Conservation (phyloP, 2,329 filamentous ascomycete species). For the Zarea fungicola region DNA sequence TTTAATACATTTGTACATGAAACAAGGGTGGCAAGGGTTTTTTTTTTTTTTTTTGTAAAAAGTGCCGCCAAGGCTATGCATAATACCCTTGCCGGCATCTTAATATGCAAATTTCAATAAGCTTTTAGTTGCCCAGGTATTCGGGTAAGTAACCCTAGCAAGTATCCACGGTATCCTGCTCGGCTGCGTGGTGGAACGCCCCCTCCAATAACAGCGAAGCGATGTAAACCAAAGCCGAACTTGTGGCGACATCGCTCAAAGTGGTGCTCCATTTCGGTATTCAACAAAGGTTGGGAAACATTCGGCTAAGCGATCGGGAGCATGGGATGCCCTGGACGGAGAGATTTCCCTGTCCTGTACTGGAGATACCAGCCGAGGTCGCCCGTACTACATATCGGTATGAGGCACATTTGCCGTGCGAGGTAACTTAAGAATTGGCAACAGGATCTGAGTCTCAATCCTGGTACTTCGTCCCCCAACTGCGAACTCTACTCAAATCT, state of each 20-base stretch:
- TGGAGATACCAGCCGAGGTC: too few relatives aligned
- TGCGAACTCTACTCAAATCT: too few relatives aligned
- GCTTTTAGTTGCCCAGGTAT: background rate
- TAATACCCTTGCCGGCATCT: background rate
- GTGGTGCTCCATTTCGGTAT: background rate
- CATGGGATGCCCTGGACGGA: too few relatives aligned
- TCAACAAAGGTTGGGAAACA: too few relatives aligned
- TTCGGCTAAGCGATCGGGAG: background rate
- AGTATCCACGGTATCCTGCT: too few relatives aligned
- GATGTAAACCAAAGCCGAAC: background rate
- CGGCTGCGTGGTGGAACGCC: background rate
- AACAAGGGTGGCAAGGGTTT: conserved; percentile 1
- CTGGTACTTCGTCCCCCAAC: too few relatives aligned
- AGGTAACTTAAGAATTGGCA: too few relatives aligned
- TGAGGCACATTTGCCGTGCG: too few relatives aligned
- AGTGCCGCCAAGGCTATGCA: too few relatives aligned
- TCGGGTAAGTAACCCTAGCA: background rate
- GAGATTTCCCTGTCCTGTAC: too few relatives aligned
- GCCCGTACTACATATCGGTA: too few relatives aligned
- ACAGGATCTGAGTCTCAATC: too few relatives aligned
- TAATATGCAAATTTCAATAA: background rate
- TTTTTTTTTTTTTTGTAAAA: background rate
- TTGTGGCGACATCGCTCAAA: background rate
- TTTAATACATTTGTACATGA: background rate
- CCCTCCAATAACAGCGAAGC: background rate